Evolutionary conservation across 805 yeast species (phyloP), one percentile per base, ranked within the genome.

Genomic region (Yamadazyma phyllophila): DNA sequence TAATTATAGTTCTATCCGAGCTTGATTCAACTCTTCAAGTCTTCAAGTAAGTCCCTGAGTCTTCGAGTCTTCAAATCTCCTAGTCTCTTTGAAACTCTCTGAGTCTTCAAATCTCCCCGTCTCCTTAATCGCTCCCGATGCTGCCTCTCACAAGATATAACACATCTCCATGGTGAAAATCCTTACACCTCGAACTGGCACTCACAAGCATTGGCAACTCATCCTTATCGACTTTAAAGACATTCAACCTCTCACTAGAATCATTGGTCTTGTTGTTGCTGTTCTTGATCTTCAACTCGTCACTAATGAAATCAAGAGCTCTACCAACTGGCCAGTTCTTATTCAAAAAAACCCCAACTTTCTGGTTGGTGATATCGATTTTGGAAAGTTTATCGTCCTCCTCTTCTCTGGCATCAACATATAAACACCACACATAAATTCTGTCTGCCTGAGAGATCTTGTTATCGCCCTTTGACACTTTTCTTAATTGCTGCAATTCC

Each of bases 241-340:
- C 63, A 17, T 77, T 69, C 36, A 82, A 63, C 46, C 75, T 62
- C 44, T 74, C 71, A 13, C 63, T 58, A 4, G 62, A 54, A 20
- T 73, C 75, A 31, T 56, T 65, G 3, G 74, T 75, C 27, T 58
- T 55, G 55, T 79, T 80, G 53, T 82, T 82, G 29, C 59, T 58
- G 57, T 82, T 82, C 41, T 62, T 62, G 11, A 82, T 72, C 44
- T 66, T 70, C 46, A 80, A 59, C 32, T 64, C 55, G 26, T 71
- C 75, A 7, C 84, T 74, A 6, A 77, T 69, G 17, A 71, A 68
- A 57, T 82, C 88, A 29, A 82, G 58, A 13, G 80, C 73, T 44
- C 81, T 62, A 1, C 88, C 88, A 27, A 80, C 73, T 0, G 82
- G 78, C 85, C 85, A 81, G 26, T 70, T 62, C 46, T 72, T 76